Percentiles rank a stretch among this genome's conserved stretches.
Conservation (phyloP, 2,329 filamentous ascomycete species). For the Penicillium sp. region DNA sequence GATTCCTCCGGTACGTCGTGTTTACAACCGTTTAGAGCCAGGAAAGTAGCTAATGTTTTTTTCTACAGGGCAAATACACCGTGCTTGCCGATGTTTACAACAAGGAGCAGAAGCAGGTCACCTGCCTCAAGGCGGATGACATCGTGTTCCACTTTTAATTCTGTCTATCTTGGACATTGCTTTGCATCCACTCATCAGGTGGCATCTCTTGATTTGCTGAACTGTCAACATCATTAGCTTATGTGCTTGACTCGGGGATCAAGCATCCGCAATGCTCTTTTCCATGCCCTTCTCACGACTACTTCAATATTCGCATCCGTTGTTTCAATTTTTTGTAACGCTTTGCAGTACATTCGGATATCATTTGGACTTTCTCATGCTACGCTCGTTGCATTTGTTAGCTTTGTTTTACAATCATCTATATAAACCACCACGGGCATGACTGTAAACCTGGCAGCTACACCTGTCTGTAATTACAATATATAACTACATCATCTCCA, state of each 20-base stretch:
- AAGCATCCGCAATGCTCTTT: conserved; percentile 10
- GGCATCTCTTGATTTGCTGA: conserved; percentile 11
- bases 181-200: conserved; percentile 20
- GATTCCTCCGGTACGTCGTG: conserved; percentile 76
- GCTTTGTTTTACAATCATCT: neutral
- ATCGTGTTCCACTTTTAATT: conserved; percentile 33
- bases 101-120: conserved; percentile 70
- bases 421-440: neutral
- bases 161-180: neutral
- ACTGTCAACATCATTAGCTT: neutral
- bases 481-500: neutral
- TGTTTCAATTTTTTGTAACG: conserved; percentile 9
- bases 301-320: conserved; percentile 8
- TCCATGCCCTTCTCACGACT: conserved; percentile 20
- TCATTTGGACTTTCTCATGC: conserved; percentile 3
- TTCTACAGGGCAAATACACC: conserved; percentile 75
- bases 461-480: neutral
- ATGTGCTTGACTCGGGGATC: conserved; percentile 2
- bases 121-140: conserved; percentile 72
- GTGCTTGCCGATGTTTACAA: conserved; percentile 84
- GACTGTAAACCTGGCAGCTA: conserved; percentile 2
- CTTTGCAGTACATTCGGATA: conserved; percentile 9
- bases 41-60: conserved; percentile 9
- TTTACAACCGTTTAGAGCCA: neutral
- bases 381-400: conserved; percentile 2